Evolutionary conservation across 176 grass and related monocot species (phyloP).

Genomic region (Cenchrus americanus): DNA sequence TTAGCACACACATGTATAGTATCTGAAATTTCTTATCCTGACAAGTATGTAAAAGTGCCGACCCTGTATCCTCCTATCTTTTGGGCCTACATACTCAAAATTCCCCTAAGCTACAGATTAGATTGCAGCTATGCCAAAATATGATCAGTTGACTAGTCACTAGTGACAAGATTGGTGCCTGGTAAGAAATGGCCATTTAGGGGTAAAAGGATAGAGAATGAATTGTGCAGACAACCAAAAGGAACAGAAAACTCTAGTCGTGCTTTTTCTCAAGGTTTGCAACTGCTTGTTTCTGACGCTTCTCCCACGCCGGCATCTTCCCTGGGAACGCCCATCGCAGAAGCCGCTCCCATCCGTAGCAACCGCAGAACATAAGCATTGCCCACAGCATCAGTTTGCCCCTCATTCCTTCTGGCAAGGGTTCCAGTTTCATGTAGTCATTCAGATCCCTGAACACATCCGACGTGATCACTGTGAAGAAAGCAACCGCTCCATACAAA

Average conservation of each 20-base stretch:
- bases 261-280: slow-evolving; percentile 74
- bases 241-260: slow-evolving; percentile 37
- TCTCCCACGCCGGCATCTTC: slow-evolving; percentile 87
- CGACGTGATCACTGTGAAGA: slow-evolving; percentile 92
- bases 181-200: slow-evolving; percentile 8
- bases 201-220: slow-evolving; percentile 34
- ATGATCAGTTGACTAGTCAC: slow-evolving; percentile 40
- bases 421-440: slow-evolving; percentile 82
- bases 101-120: slow-evolving; percentile 61
- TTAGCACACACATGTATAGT: slow-evolving; percentile 34
- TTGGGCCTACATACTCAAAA: slow-evolving; percentile 48
- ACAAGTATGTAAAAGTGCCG: slow-evolving; percentile 18
- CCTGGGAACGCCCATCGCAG: slow-evolving; percentile 86
- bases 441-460: slow-evolving; percentile 94
- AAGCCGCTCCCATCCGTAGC: slow-evolving; percentile 91
- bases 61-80: slow-evolving; percentile 39
- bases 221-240: slow-evolving; percentile 20
- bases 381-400: slow-evolving; percentile 90
- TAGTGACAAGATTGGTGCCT: slow-evolving; percentile 19
- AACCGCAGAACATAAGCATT: slow-evolving; percentile 81
- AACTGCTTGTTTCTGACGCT: slow-evolving; percentile 75
- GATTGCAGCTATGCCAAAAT: slow-evolving; percentile 34
- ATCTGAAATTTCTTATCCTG: neutral
- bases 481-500: slow-evolving; percentile 78
- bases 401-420: slow-evolving; percentile 85